Evolutionary conservation across 257 asterid genomes (phyloP), one percentile per base, ranked within the genome.

Genomic region (Solanum lycopersicoides): DNA sequence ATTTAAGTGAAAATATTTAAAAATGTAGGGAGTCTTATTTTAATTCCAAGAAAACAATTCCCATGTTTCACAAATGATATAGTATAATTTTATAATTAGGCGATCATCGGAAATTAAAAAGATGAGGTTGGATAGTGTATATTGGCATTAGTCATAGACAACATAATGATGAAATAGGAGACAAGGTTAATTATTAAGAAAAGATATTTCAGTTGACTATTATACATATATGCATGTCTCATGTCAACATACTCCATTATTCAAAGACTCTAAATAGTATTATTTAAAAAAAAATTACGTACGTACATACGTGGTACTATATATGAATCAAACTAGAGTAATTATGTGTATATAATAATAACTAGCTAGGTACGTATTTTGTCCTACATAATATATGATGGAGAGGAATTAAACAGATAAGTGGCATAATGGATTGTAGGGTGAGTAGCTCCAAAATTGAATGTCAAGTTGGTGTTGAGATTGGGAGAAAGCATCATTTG

Each of bases 391-490:
- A 73, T 73, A 76, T 76, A 83, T 18, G 34, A 23, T 20, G 44
- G 34, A 34, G 23, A 10, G 3, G 41, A 25, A 87, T 89, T 87
- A 96, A 77, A 92, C 95, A 0, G 99, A 94, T 93, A 95, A 86
- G 89, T 94, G 99, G 88, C 93, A 94, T 3, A 94, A 88, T 7
- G 96, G 98, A 89, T 94, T 94, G 5, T 96, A 91, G 25, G 97
- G 93, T 21, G 89, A 92, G 14, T 93, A 93, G 92, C 88, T 88
- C 99, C 99, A 96, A 25, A 95, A 90, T 88, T 93, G 96, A 23
- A 89, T 82, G 59, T 90, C 95, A 28, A 14, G 21, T 50, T 50
- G 60, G n/a, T 90, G 87, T 76, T 90, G 93, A 83, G 47, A 53
- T 15, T 63, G 90, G 32, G 77, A 82, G 66, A 85, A 42, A 4